Evolutionary conservation across 805 yeast species (phyloP).

Genomic region (Wickerhamomyces pijperi): DNA sequence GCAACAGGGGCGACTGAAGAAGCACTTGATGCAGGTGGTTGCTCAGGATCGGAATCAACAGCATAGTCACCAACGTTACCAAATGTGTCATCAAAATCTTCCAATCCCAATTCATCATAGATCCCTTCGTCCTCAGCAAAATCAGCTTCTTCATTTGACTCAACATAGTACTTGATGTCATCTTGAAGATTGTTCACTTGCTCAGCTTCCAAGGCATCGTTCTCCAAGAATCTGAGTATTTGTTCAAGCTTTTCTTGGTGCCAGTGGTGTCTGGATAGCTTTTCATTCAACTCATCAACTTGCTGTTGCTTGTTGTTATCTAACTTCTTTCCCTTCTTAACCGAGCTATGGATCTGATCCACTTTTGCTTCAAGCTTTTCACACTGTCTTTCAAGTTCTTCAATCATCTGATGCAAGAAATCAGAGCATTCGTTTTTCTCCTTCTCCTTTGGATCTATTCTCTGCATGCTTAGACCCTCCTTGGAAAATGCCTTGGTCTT

Average conservation of each 20-base stretch:
- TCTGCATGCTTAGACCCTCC: slow-evolving; percentile 75
- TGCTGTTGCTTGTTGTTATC: slow-evolving; percentile 45
- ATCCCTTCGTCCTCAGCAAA: slow-evolving; percentile 89
- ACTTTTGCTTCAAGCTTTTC: slow-evolving; percentile 70
- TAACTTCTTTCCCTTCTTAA: slow-evolving; percentile 46
- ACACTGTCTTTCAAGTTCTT: slow-evolving; percentile 70
- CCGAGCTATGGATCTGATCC: slow-evolving; percentile 38
- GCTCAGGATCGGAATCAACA: slow-evolving; percentile 6
- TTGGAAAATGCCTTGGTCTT: slow-evolving; percentile 90
- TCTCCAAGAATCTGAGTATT: slow-evolving; percentile 65
- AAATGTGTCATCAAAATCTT: slow-evolving; percentile 41
- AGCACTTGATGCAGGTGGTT: slow-evolving; percentile 4
- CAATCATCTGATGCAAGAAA: slow-evolving; percentile 62
- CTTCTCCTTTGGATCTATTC: slow-evolving; percentile 67
- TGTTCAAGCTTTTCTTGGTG: slow-evolving; percentile 73
- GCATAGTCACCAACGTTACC: slow-evolving; percentile 35
- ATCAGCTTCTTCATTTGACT: slow-evolving; percentile 85
- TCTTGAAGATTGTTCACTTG: slow-evolving; percentile 69
- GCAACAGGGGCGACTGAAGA: slow-evolving; percentile 1
- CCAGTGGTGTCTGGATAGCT: slow-evolving; percentile 62
- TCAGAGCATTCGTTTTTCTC: slow-evolving; percentile 64
- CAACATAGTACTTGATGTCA: slow-evolving; percentile 87
- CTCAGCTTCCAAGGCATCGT: slow-evolving; percentile 70
- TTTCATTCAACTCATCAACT: slow-evolving; percentile 50
- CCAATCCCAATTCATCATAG: slow-evolving; percentile 76